A percentile compares a stretch with the other conserved stretches of the same genome.
Conservation (phyloP, 2,329 filamentous ascomycete species). For the Corniculantispora saksenae region DNA sequence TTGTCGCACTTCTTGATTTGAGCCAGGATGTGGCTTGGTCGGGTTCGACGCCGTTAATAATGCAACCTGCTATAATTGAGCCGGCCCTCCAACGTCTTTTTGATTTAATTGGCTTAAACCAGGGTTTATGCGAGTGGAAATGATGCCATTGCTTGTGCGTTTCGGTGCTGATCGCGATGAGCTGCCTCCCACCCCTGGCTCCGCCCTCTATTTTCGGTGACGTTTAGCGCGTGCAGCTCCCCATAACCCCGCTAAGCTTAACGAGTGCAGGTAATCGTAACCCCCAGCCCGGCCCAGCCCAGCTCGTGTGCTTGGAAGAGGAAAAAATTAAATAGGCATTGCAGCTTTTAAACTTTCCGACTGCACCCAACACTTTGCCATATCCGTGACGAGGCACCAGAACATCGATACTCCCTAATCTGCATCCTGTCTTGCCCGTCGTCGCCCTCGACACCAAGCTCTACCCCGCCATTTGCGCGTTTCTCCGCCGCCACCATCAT, state of each 20-base stretch:
- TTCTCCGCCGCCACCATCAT: background rate
- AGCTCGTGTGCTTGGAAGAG: background rate
- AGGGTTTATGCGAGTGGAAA: background rate
- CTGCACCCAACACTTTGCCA: background rate
- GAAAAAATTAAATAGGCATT: background rate
- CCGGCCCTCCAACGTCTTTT: background rate
- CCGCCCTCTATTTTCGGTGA: constrained; percentile 6
- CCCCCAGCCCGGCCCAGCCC: too few relatives aligned
- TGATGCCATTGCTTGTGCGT: constrained; percentile 7
- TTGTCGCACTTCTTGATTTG: background rate
- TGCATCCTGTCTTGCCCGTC: background rate
- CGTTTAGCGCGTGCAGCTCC: background rate
- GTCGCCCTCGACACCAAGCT: background rate
- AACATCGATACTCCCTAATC: background rate
- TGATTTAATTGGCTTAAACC: background rate
- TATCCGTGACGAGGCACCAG: background rate
- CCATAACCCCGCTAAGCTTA: constrained; percentile 9
- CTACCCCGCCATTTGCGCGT: constrained; percentile 10
- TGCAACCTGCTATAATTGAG: background rate
- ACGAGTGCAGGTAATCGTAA: background rate
- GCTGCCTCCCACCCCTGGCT: background rate
- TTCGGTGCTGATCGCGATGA: constrained; percentile 3
- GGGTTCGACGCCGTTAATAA: background rate
- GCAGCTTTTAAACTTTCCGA: background rate
- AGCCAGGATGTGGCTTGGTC: background rate